Base-by-base conservation (phyloP, 495 filamentous ascomycete species). In the Hypoxylon cercidicola region DNA sequence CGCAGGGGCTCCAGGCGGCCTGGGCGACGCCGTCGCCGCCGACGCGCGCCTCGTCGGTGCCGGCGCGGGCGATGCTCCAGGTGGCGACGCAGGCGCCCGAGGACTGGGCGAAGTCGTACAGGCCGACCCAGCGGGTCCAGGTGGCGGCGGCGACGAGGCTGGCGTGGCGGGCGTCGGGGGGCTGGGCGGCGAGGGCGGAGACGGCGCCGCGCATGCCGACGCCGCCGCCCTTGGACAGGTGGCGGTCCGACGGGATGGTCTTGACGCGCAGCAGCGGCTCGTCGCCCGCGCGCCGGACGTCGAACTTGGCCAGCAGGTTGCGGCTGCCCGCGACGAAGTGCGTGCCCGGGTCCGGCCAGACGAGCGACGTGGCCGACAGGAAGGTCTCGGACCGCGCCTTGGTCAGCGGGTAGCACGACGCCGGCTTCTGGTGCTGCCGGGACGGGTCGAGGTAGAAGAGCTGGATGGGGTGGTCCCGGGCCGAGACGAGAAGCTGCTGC, bases 161-260 rank as follows among this genome's bases (percentile, higher is more conserved):
- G 2, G 65, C 72, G 2, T 71, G 70, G 10, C 46, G 50, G 23
- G 49, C 20, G 5, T 72, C 72, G 12, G 66, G 59, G 2, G 77
- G 74, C 35, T 79, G 72, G 1, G 73, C 66, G 0, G 68, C 66
- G 37, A 99, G 73, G 0, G 90, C 87, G 2, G 88, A 90, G 1
- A 97, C 79, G 40, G 90, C 88, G 1, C 95, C 95, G 60, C 90
- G 91, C 88, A 96, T 95, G 8, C 92, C 92, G 10, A 89, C 77
- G 12, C 88, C 88, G 15, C 87, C 87, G 18, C 88, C 88, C 48
- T 89, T 88, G 21, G 85, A 78, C 50, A 89, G 82, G 69, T 89
- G 89, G 7, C 86, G 80, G 62, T 89, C 88, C n/a, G 88, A 89
- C 2, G 90, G 88, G 21, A 92, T 92, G 0, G 93, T 96, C 25